Base-by-base conservation (phyloP, 805 yeast species). In the Starmerella scarabaei region DNA sequence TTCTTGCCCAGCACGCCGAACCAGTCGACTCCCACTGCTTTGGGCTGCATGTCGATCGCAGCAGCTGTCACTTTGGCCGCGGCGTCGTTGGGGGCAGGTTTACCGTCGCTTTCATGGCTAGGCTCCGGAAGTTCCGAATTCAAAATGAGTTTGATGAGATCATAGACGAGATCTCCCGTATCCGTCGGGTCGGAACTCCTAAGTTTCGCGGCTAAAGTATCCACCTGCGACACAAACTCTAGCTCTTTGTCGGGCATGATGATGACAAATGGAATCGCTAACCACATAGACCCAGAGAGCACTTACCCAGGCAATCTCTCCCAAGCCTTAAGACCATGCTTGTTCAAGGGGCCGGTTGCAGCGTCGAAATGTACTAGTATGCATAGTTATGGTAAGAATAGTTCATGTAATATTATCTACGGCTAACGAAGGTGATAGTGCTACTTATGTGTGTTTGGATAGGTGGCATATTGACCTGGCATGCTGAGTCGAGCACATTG, bases 1-100 rank as follows among this genome's bases (percentile, higher is more conserved):
- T 36, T 27, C 21, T 16, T 19, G 11, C 14, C 28, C 11, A 39
- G 32, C 1, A 23, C 32, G 9, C 17, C n/a, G 17, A 23, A 9
- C 46, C 42, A 40, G 33, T 39, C 36, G 17, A 42, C 38, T 19
- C 42, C 23, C 7, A 39, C 35, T 3, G 20, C 35, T n/a, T 40
- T 36, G 14, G 43, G 37, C 30, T 42, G 46, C 19, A 42, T n/a
- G 20, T 34, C 24, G 21, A 33, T 17, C 15, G 37, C 38, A 3
- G 30, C 15, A 4, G 26, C 21, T 3, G 15, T 30, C 3, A 37
- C 30, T 16, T 30, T 24, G 26, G 26, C 36, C 23, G 27, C 20
- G 15, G 27, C 34, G n/a, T 7, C 12, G 6, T 7, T 29, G 7
- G 7, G 9, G 7, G 17, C 19, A 7, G 26, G 26, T 23, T 23